A percentile compares a stretch with the other conserved stretches of the same genome.
These are phyloP conservation scores for Schwanniomyces etchellsii DNA, from an alignment of 1,139 yeast species.

Conservation along the genomic window DNA sequence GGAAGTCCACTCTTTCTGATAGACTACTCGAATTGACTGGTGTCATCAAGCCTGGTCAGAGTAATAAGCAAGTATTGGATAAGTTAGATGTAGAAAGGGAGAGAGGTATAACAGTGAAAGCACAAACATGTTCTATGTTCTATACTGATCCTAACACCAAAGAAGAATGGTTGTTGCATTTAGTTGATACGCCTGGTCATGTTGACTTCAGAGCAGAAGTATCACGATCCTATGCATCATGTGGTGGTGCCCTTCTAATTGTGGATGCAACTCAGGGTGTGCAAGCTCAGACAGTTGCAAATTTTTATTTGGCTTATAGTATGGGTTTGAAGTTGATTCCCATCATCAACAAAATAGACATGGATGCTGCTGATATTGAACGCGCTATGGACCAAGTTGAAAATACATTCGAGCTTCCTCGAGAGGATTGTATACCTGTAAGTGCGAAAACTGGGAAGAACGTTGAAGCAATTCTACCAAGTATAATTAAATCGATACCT, in stretches of 20 bases:
- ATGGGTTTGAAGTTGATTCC: slow-evolving; percentile 81
- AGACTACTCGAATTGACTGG: slow-evolving; percentile 82
- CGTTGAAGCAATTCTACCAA: slow-evolving; percentile 71
- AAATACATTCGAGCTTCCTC: slow-evolving; percentile 71
- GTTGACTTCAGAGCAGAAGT: slow-evolving; percentile 96
- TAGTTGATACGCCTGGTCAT: slow-evolving; percentile 97
- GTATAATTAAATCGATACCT: slow-evolving; percentile 73
- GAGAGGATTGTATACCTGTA: slow-evolving; percentile 73
- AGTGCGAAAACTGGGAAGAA: slow-evolving; percentile 90
- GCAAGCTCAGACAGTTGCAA: slow-evolving; percentile 97
- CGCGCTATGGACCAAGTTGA: slow-evolving; percentile 80
- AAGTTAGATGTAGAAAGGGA: slow-evolving; percentile 90
- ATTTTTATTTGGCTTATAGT: slow-evolving; percentile 83
- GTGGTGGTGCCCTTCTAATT: slow-evolving; percentile 86
- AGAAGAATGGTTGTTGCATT: slow-evolving; percentile 74
- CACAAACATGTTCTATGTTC: slow-evolving; percentile 94
- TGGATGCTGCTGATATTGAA: slow-evolving; percentile 82
- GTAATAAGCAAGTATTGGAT: slow-evolving; percentile 85
- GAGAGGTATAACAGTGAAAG: slow-evolving; percentile 94
- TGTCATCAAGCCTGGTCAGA: slow-evolving; percentile 68
- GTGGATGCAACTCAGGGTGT: slow-evolving; percentile 97
- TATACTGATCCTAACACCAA: slow-evolving; percentile 54
- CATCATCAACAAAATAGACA: slow-evolving; percentile 85
- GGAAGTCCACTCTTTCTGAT: slow-evolving; percentile 89
- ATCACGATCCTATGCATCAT: slow-evolving; percentile 87